A percentile compares a stretch with the other conserved stretches of the same genome.
Conservation (phyloP, 1,284 basidiomycete genomes). For the Malassezia vespertilionis region DNA sequence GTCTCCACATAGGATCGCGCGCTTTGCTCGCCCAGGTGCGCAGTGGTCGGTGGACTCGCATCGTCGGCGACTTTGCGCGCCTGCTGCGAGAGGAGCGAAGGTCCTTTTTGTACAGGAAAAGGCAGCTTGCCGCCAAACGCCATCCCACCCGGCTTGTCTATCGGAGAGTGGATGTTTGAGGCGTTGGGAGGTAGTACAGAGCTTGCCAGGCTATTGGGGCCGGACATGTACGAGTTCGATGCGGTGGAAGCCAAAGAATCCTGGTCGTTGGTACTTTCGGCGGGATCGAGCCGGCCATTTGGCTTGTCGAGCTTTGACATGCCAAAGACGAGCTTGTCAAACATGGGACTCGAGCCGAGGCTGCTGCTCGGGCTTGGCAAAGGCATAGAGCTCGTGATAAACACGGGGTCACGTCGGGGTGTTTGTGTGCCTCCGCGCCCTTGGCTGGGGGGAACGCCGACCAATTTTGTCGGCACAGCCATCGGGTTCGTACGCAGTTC, state of each 20-base stretch:
- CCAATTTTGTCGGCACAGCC: constrained; percentile 63
- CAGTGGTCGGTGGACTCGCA: not conserved
- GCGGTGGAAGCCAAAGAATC: not conserved
- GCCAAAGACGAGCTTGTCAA: constrained; percentile 82
- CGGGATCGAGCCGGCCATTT: no score
- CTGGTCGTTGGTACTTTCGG: not conserved
- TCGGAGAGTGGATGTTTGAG: not conserved
- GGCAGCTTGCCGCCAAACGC: constrained; percentile 54
- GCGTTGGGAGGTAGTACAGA: constrained; percentile 11
- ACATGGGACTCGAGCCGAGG: constrained; percentile 65
- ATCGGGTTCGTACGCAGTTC: constrained; percentile 61
- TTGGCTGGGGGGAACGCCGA: constrained; percentile 88
- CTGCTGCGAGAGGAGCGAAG: constrained; percentile 71
- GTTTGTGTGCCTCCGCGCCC: constrained; percentile 96
- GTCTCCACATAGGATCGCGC: not conserved
- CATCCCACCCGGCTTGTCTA: not conserved
- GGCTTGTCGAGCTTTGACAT: constrained; percentile 61
- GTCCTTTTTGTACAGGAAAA: constrained; percentile 53
- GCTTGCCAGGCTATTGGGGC: not conserved
- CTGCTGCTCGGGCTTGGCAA: constrained; percentile 66
- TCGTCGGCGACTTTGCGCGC: constrained; percentile 46
- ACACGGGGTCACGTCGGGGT: constrained; percentile 71
- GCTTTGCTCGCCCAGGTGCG: not conserved
- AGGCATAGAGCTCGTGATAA: constrained; percentile 88
- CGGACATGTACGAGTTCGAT: not conserved